Evolutionary conservation across 495 filamentous ascomycete species (phyloP).

Genomic region (Lichenothelia convexa): DNA sequence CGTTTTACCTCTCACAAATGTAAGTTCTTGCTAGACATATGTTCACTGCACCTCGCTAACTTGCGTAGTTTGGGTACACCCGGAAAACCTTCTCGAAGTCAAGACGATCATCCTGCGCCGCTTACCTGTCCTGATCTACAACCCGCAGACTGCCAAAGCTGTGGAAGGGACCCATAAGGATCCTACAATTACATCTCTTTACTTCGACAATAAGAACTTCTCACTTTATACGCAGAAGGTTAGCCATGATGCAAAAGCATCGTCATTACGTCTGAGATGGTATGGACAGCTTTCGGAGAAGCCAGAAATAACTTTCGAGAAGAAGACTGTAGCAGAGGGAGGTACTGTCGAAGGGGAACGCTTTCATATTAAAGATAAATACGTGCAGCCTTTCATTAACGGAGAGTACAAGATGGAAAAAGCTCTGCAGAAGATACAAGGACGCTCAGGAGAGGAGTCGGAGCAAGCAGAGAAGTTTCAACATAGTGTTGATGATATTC

Average conservation of each 20-base stretch:
- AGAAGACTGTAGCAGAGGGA: conserved; percentile 65
- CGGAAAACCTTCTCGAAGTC: conserved; percentile 85
- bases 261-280: conserved; percentile 78
- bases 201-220: conserved; percentile 82
- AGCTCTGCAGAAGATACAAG: conserved; percentile 59
- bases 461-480: conserved; percentile 52
- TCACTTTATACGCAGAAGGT: conserved; percentile 74
- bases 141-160: conserved; percentile 61
- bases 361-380: conserved; percentile 82
- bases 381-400: conserved; percentile 71
- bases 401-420: conserved; percentile 89
- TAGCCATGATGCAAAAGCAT: conserved; percentile 51
- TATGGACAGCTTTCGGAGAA: conserved; percentile 65
- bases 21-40: conserved; percentile 15
- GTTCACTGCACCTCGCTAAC: neutral
- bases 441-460: conserved; percentile 38
- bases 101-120: conserved; percentile 86
- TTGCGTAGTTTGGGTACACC: conserved; percentile 69
- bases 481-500: conserved; percentile 55
- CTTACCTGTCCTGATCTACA: conserved; percentile 82
- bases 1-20: conserved; percentile 85
- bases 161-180: conserved; percentile 59
- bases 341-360: conserved; percentile 56
- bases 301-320: conserved; percentile 68
- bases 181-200: conserved; percentile 83